Evolutionary conservation across 2,329 filamentous ascomycete genomes (phyloP).

Genomic region (Penicillium psychrosexuale): DNA sequence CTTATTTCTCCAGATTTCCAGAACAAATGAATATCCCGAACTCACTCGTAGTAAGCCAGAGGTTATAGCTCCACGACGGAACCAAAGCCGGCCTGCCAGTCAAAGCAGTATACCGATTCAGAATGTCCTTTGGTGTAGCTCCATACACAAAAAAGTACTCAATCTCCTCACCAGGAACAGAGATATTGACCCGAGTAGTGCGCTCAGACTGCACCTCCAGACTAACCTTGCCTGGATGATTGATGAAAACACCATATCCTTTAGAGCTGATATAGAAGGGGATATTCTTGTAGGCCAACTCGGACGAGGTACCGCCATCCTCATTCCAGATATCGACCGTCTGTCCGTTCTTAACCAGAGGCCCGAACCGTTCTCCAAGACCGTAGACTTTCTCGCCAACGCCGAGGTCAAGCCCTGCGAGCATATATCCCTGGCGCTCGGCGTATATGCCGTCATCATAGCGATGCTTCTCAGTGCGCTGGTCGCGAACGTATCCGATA

Average conservation of each 20-base stretch:
- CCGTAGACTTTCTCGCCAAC: constrained; percentile 67
- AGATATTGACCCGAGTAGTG: constrained; percentile 67
- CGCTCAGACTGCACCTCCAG: constrained; percentile 72
- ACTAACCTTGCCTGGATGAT: constrained; percentile 66
- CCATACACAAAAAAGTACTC: constrained; percentile 75
- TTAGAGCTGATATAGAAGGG: constrained; percentile 50
- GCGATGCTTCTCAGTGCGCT: constrained; percentile 32
- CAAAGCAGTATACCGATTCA: constrained; percentile 64
- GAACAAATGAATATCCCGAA: neutral
- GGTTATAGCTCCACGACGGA: constrained; percentile 70
- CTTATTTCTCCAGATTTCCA: neutral
- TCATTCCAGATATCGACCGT: constrained; percentile 62
- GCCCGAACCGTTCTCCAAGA: constrained; percentile 71
- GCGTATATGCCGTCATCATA: constrained; percentile 37
- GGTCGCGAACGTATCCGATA: constrained; percentile 39
- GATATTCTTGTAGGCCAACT: constrained; percentile 43
- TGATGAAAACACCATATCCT: constrained; percentile 76
- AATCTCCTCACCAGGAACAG: constrained; percentile 64
- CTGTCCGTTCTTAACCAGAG: constrained; percentile 74
- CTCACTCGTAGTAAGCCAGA: constrained; percentile 66
- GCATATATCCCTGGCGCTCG: constrained; percentile 40
- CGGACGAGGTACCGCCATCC: constrained; percentile 47
- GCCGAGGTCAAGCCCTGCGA: constrained; percentile 38
- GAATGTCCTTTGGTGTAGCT: constrained; percentile 66
- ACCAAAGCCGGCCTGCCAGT: constrained; percentile 64